Evolutionary conservation across 106 monocot genomes (phyloP).

Genomic region (Allium cepa): DNA sequence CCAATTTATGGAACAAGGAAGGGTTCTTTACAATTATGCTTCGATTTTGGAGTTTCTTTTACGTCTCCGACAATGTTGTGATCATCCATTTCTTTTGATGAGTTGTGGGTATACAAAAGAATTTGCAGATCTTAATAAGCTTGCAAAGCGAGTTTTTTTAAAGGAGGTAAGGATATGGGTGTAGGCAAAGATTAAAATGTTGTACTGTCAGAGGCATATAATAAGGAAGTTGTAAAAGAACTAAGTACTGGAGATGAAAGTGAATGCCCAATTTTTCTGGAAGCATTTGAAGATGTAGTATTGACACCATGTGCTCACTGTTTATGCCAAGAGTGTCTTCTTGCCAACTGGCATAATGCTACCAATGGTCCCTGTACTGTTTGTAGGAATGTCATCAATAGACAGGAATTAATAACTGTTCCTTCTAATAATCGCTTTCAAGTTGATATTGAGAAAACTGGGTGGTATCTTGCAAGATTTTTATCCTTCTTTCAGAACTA

Average conservation of each 20-base stretch:
- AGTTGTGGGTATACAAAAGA: constrained; percentile 93
- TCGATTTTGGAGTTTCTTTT: constrained; percentile 96
- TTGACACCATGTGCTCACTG: constrained; percentile 94
- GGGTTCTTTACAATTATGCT: constrained; percentile 98
- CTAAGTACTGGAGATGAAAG: constrained; percentile 67
- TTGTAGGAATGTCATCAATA: constrained; percentile 59
- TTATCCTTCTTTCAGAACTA: constrained; percentile 62
- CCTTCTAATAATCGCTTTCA: constrained; percentile 64
- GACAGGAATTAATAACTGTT: constrained; percentile 78
- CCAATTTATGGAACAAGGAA: constrained; percentile 93
- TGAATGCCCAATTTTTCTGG: constrained; percentile 93
- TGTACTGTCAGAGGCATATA: constrained; percentile 63
- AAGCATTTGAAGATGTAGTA: constrained; percentile 95
- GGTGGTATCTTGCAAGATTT: constrained; percentile 91
- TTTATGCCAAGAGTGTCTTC: constrained; percentile 80
- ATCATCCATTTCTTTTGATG: constrained; percentile 5
- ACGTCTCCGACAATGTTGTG: constrained; percentile 50
- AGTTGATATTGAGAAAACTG: constrained; percentile 84
- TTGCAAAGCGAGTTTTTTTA: constrained; percentile 70
- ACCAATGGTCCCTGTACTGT: constrained; percentile 74
- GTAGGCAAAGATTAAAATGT: constrained; percentile 20
- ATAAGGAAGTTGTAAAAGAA: constrained; percentile 76
- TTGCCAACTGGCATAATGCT: constrained; percentile 69
- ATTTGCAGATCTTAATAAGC: constrained; percentile 81
- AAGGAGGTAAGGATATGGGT: constrained; percentile 29